Evolutionary conservation across 2,329 filamentous ascomycete species (phyloP), one percentile per base, ranked within the genome.

Genomic region (Aspergillus brasiliensis): DNA sequence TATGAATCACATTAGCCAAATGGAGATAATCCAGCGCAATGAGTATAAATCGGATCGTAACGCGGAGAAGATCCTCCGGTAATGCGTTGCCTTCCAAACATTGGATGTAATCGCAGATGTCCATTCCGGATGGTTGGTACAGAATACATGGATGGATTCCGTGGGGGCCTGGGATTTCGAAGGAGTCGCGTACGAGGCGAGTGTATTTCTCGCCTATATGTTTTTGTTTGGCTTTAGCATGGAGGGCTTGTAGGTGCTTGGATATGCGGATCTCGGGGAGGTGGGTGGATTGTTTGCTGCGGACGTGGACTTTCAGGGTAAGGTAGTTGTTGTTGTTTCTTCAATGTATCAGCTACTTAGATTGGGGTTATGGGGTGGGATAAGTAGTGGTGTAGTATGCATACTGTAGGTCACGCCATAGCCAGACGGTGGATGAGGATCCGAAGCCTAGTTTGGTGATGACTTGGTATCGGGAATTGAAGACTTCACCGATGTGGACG

Each of bases 21-120:
- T 97, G 93, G 27, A 97, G 86, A 73, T 96, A 97, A 79, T 94
- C 85, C 65, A 97, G 91, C 27, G 92, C 92, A 66, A 88, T 87
- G 19, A 97, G 85, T 28, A 97, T 88, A 77, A 96, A 91, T 73
- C 89, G 89, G 73, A 97, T 95, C 28, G 54, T 62, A 38, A 62
- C 63, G 42, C 71, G 69, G 37, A 74, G 56, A 5, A 71, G 57
- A 5, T 55, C 57, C 46, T 67, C 68, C 1, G 61, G 57, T 8
- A 74, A 62, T 27, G 51, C 58, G 46, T 67, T 65, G 13, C 61
- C 65, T 17, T 67, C 64, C 13, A 70, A 62, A 23, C 55, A 55
- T 25, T 65, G 61, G 5, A 67, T 65, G 52, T 68, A 67, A 51
- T 73, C 57, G n/a, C 57, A 34, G 19, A 64, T 62, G 23, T 61